Evolutionary conservation across 345 rosid species (phyloP).

Genomic region (Balakata baccata): DNA sequence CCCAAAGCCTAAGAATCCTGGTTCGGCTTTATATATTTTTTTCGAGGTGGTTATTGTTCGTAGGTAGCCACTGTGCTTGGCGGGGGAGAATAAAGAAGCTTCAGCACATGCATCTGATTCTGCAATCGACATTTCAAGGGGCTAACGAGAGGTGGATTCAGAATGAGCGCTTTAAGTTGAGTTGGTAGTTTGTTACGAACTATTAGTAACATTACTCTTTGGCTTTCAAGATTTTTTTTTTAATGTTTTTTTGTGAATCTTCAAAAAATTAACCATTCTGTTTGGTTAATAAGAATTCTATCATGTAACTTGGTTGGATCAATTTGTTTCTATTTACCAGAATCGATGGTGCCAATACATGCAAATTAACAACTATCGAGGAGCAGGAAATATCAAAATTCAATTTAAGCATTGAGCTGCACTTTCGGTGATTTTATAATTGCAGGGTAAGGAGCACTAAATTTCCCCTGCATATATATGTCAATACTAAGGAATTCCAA

Average conservation of each 20-base stretch:
- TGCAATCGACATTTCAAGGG: neutral
- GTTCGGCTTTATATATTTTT: too few relatives aligned
- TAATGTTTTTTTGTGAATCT: neutral
- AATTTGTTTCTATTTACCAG: neutral
- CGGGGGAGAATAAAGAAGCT: slow-evolving; percentile 30
- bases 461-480: neutral
- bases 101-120: slow-evolving; percentile 18
- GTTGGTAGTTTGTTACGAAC: neutral
- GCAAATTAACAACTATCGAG: neutral
- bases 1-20: slow-evolving; percentile 46
- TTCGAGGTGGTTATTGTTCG: slow-evolving; percentile 14
- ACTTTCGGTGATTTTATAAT: neutral
- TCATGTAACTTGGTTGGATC: neutral
- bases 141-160: neutral
- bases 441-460: neutral
- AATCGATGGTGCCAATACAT: neutral
- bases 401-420: too few relatives aligned
- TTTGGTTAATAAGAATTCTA: slow-evolving; percentile 9
- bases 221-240: neutral
- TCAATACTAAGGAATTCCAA: neutral
- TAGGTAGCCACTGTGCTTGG: slow-evolving; percentile 24
- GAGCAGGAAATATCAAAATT: neutral
- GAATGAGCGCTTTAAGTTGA: slow-evolving; percentile 13
- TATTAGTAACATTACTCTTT: neutral
- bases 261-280: neutral